Percentiles rank a stretch among this genome's conserved stretches.
Conservation (phyloP, 2,329 filamentous ascomycete species). For the Pseudogymnoascus sp. region DNA sequence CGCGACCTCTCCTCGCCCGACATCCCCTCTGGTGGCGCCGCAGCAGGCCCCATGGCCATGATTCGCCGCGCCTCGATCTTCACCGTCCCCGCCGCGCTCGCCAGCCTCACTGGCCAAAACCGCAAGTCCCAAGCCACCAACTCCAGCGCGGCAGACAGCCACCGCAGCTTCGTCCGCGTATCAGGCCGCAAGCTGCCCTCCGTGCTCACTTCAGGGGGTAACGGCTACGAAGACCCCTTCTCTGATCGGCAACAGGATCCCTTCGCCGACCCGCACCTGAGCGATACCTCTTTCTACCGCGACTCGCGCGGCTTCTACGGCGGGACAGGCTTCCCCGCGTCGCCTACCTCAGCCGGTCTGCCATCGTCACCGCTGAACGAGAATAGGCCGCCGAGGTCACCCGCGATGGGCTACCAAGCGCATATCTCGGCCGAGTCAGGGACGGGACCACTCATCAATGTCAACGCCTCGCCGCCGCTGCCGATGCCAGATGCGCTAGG, state of each 20-base stretch:
- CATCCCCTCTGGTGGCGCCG: slow-evolving; percentile 20
- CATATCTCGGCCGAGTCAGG: slow-evolving; percentile 21
- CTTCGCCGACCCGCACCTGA: slow-evolving; percentile 36
- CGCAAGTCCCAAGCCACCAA: slow-evolving; percentile 25
- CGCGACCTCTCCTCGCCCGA: slow-evolving; percentile 28
- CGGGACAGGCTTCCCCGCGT: slow-evolving; percentile 19
- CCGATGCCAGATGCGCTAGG: slow-evolving; percentile 29
- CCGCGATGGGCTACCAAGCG: neutral
- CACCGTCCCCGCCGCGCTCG: slow-evolving; percentile 43
- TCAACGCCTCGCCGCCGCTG: slow-evolving; percentile 43
- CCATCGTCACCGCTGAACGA: slow-evolving; percentile 13
- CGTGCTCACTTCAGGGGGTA: slow-evolving; percentile 54
- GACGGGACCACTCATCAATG: neutral
- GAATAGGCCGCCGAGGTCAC: slow-evolving; percentile 30
- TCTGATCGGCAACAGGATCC: slow-evolving; percentile 26
- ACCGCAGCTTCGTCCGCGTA: slow-evolving; percentile 57
- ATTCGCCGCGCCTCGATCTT: slow-evolving; percentile 33
- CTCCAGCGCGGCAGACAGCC: slow-evolving; percentile 8
- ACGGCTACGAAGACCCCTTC: slow-evolving; percentile 51
- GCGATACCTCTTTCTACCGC: slow-evolving; percentile 46
- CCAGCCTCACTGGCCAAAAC: slow-evolving; percentile 36
- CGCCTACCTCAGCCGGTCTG: slow-evolving; percentile 8
- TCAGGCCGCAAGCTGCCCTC: slow-evolving; percentile 59
- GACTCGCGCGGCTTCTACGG: slow-evolving; percentile 42
- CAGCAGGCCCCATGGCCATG: neutral